Evolutionary conservation across 1,284 basidiomycete genomes (phyloP).

Genomic region (Lentinula novae-zelandiae): DNA sequence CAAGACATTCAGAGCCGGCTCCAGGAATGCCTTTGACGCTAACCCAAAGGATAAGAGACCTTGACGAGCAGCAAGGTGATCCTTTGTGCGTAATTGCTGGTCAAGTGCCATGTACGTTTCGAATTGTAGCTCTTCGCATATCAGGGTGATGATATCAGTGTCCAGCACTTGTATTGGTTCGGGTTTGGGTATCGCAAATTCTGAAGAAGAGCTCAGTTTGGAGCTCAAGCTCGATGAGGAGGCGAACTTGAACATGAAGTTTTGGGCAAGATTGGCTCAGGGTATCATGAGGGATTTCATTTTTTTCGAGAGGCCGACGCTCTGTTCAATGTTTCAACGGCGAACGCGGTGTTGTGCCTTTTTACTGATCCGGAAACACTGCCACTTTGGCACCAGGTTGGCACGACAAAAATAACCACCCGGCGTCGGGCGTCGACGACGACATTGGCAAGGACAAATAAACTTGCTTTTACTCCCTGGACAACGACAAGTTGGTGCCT

Average conservation of each 20-base stretch:
- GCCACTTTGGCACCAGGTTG: background rate
- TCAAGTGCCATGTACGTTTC: conserved; percentile 2
- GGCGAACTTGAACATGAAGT: conserved; percentile 4
- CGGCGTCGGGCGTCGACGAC: too few species aligned
- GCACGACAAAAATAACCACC: too few species aligned
- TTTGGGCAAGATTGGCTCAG: background rate
- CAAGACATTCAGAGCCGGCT: conserved; percentile 1
- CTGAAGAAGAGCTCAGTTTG: background rate
- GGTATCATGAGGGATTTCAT: background rate
- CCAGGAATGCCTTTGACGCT: background rate
- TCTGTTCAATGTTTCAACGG: background rate
- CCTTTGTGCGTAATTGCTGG: background rate
- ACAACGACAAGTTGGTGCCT: too few species aligned
- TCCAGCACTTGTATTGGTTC: conserved; percentile 1
- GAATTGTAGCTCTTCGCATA: conserved; percentile 2
- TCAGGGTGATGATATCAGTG: background rate
- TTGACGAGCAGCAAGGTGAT: conserved; percentile 2
- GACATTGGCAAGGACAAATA: too few species aligned
- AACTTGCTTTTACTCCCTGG: too few species aligned
- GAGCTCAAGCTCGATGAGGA: background rate
- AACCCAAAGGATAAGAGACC: background rate
- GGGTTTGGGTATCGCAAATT: background rate
- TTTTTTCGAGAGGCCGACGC: background rate
- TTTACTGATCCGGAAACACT: background rate
- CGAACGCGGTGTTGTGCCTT: background rate